Percentiles rank a stretch among this genome's conserved stretches.
phyloP scores from a whole-genome alignment of 106 monocot genomes.

The Platanthera zijinensis region DNA sequence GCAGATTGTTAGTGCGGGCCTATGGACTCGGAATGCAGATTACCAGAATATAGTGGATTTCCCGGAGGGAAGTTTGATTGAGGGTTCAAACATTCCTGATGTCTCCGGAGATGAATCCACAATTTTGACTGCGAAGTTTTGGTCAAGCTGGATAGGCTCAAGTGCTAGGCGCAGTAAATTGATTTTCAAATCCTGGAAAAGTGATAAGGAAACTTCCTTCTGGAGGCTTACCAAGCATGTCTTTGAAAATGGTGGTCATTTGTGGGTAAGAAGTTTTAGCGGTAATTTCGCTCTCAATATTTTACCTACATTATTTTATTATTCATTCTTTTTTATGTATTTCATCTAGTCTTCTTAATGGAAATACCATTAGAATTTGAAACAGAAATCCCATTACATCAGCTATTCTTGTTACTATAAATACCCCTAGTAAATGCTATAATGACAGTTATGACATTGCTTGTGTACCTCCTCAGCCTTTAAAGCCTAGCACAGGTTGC shows the following conservation, averaged over 20 bases:
- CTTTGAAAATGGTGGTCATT: slow-evolving; percentile 13
- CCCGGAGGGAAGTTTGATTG: slow-evolving; percentile 20
- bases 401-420: neutral
- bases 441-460: neutral
- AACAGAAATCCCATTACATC: neutral
- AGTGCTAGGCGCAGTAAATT: slow-evolving; percentile 57
- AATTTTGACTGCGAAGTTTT: slow-evolving; percentile 55
- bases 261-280: slow-evolving; percentile 58
- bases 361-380: neutral
- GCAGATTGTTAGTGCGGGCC: slow-evolving; percentile 72
- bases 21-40: slow-evolving; percentile 45
- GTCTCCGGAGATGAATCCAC: slow-evolving; percentile 50
- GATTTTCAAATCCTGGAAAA: slow-evolving; percentile 63
- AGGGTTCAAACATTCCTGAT: slow-evolving; percentile 26
- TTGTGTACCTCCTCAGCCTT: neutral
- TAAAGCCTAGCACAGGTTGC: neutral
- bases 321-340: neutral
- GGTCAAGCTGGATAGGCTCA: slow-evolving; percentile 64
- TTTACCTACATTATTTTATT: neutral
- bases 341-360: neutral
- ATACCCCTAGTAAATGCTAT: neutral
- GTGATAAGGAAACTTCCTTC: slow-evolving; percentile 56
- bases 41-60: slow-evolving; percentile 26
- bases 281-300: neutral
- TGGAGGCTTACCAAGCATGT: slow-evolving; percentile 39